Evolutionary conservation across 164 flowering plant species (phyloP), one percentile per base, ranked within the genome.

Genomic region (Aristolochia fimbriata): DNA sequence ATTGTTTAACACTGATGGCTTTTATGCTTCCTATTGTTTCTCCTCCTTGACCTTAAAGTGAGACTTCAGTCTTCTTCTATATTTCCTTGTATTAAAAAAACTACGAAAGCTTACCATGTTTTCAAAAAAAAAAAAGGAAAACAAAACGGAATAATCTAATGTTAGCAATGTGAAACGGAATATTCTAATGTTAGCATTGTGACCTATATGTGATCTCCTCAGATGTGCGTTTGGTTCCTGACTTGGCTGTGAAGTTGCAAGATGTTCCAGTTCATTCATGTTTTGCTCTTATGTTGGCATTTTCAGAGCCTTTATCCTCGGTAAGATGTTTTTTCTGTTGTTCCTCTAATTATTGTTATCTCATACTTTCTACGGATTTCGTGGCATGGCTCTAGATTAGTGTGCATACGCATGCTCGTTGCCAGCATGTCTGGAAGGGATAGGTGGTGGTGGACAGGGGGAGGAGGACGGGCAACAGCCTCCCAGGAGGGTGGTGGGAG

Each of bases 281-380:
- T 67, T 87, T 90, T 70, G 85, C 83, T 60, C 81, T 87, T 60
- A 85, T 90, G 94, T 68, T 89, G 68, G 97, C 94, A 59, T 85
- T 90, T 76, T 61, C 75, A 65, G 83, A 82, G 66, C 85, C 94
- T 62, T 73, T 90, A 64, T 66, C 80, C 17, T 71, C 71, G 56
- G 97, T 88, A 71, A 77, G 84, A 65, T 59, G 57, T 17, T 50
- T 21, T n/a, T 16, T 57, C 51, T 12, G 8, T 30, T 6, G 24
- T 11, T 19, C 8, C 3, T 17, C 58, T 17, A 16, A 0, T 55
- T 3, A 41, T 10, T 21, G 41, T 13, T 16, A 0, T 31, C n/a
- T 30, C n/a, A 49, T 5, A 6, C 52, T 4, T 49, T 17, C 52
- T 56, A 56, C 13, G 24, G 11, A 24, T 7, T 27, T 21, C 25